Conservation (phyloP, 1,139 yeast genomes). For the Yamadazyma buinensis region DNA sequence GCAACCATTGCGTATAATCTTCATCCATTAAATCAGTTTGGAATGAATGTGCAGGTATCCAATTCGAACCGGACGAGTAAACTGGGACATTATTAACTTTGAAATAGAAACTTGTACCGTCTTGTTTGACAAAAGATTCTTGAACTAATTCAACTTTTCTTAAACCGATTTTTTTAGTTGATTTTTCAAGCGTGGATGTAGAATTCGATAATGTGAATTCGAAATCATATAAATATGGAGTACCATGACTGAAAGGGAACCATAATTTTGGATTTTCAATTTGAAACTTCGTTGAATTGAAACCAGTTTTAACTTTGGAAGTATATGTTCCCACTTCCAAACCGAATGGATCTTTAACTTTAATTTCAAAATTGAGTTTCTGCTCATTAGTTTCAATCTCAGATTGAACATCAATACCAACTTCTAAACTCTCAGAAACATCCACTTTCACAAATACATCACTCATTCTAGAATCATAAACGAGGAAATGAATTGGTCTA, state of each 20-base stretch:
- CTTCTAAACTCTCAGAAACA: conserved; percentile 14
- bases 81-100: conserved; percentile 34
- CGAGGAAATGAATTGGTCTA: conserved; percentile 30
- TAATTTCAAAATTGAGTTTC: conserved; percentile 6
- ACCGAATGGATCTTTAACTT: conserved; percentile 4
- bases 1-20: conserved; percentile 35
- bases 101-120: conserved; percentile 38
- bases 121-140: conserved; percentile 21
- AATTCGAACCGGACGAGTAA: conserved; percentile 37
- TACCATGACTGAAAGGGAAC: conserved; percentile 39
- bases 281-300: conserved; percentile 3
- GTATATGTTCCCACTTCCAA: background rate
- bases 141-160: conserved; percentile 36
- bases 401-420: conserved; percentile 5
- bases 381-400: conserved; percentile 4
- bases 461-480: conserved; percentile 16
- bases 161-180: conserved; percentile 25
- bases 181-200: conserved; percentile 5
- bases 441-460: conserved; percentile 19
- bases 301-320: background rate
- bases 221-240: conserved; percentile 28
- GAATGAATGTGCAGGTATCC: conserved; percentile 47
- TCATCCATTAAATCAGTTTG: conserved; percentile 22
- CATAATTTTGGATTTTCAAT: conserved; percentile 28
- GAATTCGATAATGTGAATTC: conserved; percentile 10